Conservation (phyloP, 2,329 filamentous ascomycete genomes). For the Penicillium sp. region DNA sequence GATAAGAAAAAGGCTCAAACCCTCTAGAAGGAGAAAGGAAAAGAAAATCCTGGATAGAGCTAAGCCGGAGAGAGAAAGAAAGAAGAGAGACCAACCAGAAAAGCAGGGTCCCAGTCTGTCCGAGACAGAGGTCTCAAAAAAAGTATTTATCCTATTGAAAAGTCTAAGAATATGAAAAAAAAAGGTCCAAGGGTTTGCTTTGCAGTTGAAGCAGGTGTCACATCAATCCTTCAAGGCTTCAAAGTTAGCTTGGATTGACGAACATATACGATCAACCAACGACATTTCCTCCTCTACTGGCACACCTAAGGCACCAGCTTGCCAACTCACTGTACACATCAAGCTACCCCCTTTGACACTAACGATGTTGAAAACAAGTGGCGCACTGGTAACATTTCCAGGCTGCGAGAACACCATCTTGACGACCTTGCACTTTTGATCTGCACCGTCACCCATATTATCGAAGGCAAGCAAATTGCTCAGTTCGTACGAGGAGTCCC, state of each 20-base stretch:
- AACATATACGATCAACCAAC: constrained; percentile 17
- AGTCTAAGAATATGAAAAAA: neutral
- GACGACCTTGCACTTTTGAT: constrained; percentile 21
- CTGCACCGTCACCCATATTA: constrained; percentile 23
- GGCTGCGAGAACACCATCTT: constrained; percentile 48
- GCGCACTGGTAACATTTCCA: constrained; percentile 37
- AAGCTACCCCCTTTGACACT: constrained; percentile 41
- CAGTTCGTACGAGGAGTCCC: constrained; percentile 46
- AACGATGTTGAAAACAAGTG: constrained; percentile 44
- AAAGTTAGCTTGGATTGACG: constrained; percentile 13
- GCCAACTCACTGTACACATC: constrained; percentile 44
- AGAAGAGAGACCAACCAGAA: neutral
- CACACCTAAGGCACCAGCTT: constrained; percentile 42
- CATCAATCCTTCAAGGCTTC: neutral
- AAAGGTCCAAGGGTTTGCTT: neutral
- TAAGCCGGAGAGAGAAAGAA: neutral
- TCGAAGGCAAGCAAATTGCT: constrained; percentile 47
- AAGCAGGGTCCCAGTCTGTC: neutral
- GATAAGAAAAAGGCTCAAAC: neutral
- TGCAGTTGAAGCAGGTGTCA: neutral
- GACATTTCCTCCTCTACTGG: constrained; percentile 26
- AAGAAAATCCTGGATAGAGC: neutral
- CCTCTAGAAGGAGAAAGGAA: neutral
- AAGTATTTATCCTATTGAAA: neutral
- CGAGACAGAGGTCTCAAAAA: neutral